Base-by-base conservation (phyloP, 805 yeast species). In the Allodekkera sacchari region DNA sequence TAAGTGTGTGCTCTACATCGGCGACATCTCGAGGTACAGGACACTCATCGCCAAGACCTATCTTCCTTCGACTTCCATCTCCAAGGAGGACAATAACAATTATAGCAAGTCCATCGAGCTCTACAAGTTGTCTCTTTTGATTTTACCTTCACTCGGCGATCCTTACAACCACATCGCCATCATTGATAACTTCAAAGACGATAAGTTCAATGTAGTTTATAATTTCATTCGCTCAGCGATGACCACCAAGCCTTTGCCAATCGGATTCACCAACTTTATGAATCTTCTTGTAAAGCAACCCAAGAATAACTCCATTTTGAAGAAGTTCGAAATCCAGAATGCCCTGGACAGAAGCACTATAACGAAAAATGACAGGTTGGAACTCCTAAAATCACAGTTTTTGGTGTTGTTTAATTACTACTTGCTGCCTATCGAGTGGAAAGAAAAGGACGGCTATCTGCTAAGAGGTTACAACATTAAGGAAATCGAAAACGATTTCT, bases 61-160 rank as follows among this genome's bases (percentile, higher is more conserved):
- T 39, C 51, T 61, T 10, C 53, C 45, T 3, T 46, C 46, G 11
- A 57, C 43, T 22, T 39, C 52, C 14, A 37, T 47, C 24, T 52
- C 64, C 17, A 42, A 67, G 53, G 40, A 55, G 38, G 49, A 58
- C 20, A 52, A 63, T 13, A 59, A 66, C 33, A 63, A 59, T 36
- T 67, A 63, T 37, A 51, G 60, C 33, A 64, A 64, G 43, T 58
- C 74, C 2, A 41, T 62, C n/a, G 61, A 61, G 28, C 57, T 62
- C 33, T 74, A 76, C 43, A 63, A 68, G 30, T 51, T 63, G 27
- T 75, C 84, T 13, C 66, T 74, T 20, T 46, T 71, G 18, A 53
- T 80, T 13, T 51, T 78, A 18, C 88, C 89, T 1, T 71, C 83
- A 0, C 61, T 77, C 35, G 82, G 82, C 32, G 87, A 78, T 44